Conservation (phyloP, 2,329 filamentous ascomycete genomes). For the Curvularia verruculosa region DNA sequence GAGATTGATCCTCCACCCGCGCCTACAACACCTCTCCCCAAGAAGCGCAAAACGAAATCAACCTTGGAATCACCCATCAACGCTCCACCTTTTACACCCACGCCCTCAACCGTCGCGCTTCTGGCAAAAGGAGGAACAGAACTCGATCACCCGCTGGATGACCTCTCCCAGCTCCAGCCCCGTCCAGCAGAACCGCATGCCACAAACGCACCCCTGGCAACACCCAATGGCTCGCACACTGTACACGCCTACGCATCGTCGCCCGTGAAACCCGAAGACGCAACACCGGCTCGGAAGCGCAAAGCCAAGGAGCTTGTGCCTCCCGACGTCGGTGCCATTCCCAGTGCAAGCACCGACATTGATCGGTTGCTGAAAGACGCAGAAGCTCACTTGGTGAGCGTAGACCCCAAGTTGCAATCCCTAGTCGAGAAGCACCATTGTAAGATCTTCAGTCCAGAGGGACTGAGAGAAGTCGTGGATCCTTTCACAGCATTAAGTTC, state of each 20-base stretch:
- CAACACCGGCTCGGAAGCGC: slow-evolving; percentile 53
- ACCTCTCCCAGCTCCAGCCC: slow-evolving; percentile 37
- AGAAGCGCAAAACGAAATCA: slow-evolving; percentile 27
- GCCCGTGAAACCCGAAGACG: slow-evolving; percentile 36
- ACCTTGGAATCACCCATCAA: slow-evolving; percentile 23
- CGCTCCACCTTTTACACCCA: slow-evolving; percentile 49
- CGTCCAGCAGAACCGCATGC: slow-evolving; percentile 67
- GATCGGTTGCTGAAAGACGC: slow-evolving; percentile 76
- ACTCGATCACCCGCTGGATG: slow-evolving; percentile 34
- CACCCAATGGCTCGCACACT: slow-evolving; percentile 70
- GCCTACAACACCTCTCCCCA: slow-evolving; percentile 42
- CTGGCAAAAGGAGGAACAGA: slow-evolving; percentile 43
- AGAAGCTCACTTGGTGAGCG: slow-evolving; percentile 71
- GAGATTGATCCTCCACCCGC: slow-evolving; percentile 22
- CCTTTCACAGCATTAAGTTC: slow-evolving; percentile 83
- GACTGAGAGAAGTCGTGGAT: slow-evolving; percentile 83
- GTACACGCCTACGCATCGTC: slow-evolving; percentile 54
- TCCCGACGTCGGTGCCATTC: slow-evolving; percentile 36
- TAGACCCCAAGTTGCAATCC: slow-evolving; percentile 73
- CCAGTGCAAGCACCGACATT: slow-evolving; percentile 63
- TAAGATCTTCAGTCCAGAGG: slow-evolving; percentile 77
- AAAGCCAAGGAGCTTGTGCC: slow-evolving; percentile 46
- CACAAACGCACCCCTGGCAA: slow-evolving; percentile 74
- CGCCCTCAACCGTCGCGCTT: slow-evolving; percentile 56
- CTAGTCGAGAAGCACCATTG: slow-evolving; percentile 79